These are phyloP conservation scores for Aspergillus sp. DNA, from an alignment of 2,329 filamentous ascomycete species.

Conservation along the genomic window DNA sequence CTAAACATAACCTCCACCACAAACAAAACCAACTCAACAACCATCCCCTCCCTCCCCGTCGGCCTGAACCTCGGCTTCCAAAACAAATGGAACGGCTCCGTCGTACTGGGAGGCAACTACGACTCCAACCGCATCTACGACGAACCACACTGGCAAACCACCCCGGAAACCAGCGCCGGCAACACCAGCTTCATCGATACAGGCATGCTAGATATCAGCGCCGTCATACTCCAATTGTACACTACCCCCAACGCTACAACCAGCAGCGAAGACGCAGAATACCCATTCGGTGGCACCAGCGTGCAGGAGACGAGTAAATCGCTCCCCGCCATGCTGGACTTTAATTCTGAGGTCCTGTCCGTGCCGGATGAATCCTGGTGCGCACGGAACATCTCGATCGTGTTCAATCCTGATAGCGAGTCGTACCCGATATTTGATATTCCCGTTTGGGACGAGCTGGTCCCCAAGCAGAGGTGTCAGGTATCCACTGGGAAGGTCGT, in stretches of 20 bases:
- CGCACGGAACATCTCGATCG: background rate
- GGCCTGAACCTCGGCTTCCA: conserved; percentile 8
- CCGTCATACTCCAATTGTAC: background rate
- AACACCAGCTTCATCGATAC: conserved; percentile 3
- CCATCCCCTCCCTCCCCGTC: conserved; percentile 2
- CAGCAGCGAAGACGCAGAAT: background rate
- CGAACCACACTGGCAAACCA: conserved; percentile 9
- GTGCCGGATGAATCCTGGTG: background rate
- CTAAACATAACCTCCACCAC: background rate
- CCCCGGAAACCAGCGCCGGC: conserved; percentile 4
- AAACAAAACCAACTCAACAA: background rate
- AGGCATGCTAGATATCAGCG: background rate
- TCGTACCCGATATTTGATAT: conserved; percentile 1
- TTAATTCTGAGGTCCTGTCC: background rate
- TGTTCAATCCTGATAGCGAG: background rate
- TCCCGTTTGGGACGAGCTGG: background rate
- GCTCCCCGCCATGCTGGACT: background rate
- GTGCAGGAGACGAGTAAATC: background rate
- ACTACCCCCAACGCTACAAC: background rate
- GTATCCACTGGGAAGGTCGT: background rate
- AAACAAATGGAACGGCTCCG: conserved; percentile 5
- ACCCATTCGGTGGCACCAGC: conserved; percentile 1
- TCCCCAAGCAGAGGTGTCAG: background rate
- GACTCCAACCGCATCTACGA: conserved; percentile 11
- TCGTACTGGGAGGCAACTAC: conserved; percentile 7